Base-by-base conservation (phyloP, 345 rosid species). In the Anastatica hierochuntica region DNA sequence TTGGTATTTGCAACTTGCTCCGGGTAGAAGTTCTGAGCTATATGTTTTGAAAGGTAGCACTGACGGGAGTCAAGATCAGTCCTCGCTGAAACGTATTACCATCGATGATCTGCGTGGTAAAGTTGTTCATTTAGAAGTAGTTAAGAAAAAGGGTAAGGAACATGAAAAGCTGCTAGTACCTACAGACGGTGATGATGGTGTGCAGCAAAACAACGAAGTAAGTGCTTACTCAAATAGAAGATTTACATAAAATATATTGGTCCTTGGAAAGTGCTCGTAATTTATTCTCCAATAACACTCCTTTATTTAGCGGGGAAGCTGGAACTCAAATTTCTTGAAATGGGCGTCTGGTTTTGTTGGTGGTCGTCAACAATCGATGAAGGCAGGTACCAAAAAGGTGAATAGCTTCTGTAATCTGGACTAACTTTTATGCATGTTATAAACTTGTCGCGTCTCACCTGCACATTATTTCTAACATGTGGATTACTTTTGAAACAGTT, bases 1-100 rank as follows among this genome's bases (percentile, higher is more conserved):
- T 62, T 92, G 96, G 97, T 83, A 85, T 62, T 76, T 88, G 57
- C 98, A 92, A 74, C 97, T 92, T 71, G 98, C 97, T 42, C 95
- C 95, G 0, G 97, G 97, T 15, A 75, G 98, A 74, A 92, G 98
- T 77, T 83, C 87, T 19, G 97, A 88, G 70, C 76, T 92, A 48
- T 92, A 88, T 56, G 70, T 18, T 53, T 40, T 92, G 54, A 85
- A 73, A 72, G 88, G 73, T 53, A 79, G 69, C 43, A 73, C 50
- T 62, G 78, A 63, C 58, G 82, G 70, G 58, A 73, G 66, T 62
- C 71, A 33, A 49, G 65, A 63, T 43, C 74, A 66, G 34, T 72
- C 76, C 54, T 69, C 80, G 61, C 69, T 82, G 47, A 81, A 83
- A 58, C 94, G 77, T 34, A 88, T 92, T 29, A 85, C 76, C 14